These are phyloP conservation scores for Amphirosellinia nigrospora DNA, from an alignment of 495 filamentous ascomycete genomes.

Conservation along the genomic window DNA sequence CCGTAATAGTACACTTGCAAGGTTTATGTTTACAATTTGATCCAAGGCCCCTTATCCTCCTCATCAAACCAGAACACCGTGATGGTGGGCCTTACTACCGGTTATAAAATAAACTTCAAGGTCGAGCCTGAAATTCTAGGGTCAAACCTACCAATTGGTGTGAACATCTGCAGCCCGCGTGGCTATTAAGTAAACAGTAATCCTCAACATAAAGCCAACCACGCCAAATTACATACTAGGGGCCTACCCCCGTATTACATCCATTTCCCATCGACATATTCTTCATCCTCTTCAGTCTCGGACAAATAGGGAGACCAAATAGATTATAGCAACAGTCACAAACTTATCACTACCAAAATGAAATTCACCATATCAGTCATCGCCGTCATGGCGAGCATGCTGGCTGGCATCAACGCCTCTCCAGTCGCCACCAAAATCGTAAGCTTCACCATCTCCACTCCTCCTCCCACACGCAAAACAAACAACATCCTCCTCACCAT, in stretches of 20 bases:
- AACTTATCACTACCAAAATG: neutral
- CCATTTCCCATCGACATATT: neutral
- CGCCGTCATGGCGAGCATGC: neutral
- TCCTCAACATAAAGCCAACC: too few relatives aligned
- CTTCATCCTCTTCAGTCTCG: neutral
- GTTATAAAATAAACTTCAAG: neutral
- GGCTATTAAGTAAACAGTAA: neutral
- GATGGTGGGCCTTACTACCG: neutral
- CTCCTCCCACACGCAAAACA: neutral
- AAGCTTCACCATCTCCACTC: neutral
- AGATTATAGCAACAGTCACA: neutral
- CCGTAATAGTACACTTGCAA: too few relatives aligned
- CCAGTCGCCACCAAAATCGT: neutral
- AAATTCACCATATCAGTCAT: neutral
- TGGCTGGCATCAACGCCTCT: neutral
- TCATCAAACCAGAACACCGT: neutral
- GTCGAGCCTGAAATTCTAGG: neutral
- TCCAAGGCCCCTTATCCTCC: neutral
- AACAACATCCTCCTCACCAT: neutral
- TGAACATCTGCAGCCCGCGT: neutral
- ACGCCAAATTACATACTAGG: too few relatives aligned
- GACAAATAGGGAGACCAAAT: neutral
- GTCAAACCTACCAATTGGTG: neutral
- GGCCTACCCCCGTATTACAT: too few relatives aligned
- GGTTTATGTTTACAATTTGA: too few relatives aligned